phyloP scores from a whole-genome alignment of 2,329 filamentous ascomycete genomes.

The Verticillium klebahnii region DNA sequence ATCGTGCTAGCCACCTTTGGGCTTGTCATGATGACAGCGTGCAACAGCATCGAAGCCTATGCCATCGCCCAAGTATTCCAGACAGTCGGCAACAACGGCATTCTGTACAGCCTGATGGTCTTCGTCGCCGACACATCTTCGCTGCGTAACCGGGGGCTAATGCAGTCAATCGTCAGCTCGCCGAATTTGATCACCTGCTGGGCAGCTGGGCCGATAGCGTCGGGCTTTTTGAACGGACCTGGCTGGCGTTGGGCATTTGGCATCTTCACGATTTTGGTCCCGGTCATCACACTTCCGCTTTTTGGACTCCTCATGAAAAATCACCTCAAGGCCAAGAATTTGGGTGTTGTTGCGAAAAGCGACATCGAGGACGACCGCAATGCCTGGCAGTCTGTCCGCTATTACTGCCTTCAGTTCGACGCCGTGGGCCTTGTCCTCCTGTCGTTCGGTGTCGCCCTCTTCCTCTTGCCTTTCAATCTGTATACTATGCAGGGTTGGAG shows the following conservation, averaged over 20 bases:
- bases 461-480: conserved; percentile 55
- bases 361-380: neutral
- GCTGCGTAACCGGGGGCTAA: conserved; percentile 22
- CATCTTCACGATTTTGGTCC: conserved; percentile 52
- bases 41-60: conserved; percentile 21
- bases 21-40: conserved; percentile 60
- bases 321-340: conserved; percentile 14
- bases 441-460: conserved; percentile 44
- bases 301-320: conserved; percentile 14
- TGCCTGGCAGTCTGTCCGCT: neutral
- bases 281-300: conserved; percentile 26
- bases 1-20: conserved; percentile 41
- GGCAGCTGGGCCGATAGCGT: conserved; percentile 17
- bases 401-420: conserved; percentile 50
- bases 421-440: conserved; percentile 45
- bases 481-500: conserved; percentile 34
- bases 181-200: conserved; percentile 30
- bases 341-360: conserved; percentile 6
- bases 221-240: conserved; percentile 13
- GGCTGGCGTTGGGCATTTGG: conserved; percentile 37
- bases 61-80: neutral
- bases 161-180: conserved; percentile 22
- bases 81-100: conserved; percentile 10
- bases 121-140: conserved; percentile 23
- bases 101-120: conserved; percentile 20